Evolutionary conservation across 2,329 filamentous ascomycete genomes (phyloP).

Genomic region (Drechslera avenae): DNA sequence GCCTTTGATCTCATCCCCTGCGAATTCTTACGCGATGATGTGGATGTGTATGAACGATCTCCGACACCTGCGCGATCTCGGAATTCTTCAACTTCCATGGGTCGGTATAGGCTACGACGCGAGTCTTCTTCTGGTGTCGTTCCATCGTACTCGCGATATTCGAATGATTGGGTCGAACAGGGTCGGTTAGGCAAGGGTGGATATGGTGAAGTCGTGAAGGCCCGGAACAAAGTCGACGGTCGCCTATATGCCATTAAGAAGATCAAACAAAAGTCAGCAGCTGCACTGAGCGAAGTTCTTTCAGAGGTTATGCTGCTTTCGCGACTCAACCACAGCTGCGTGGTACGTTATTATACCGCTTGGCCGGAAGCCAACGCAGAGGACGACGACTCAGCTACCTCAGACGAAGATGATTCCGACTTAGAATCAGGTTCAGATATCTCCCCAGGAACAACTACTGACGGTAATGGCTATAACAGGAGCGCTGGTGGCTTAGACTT

Average conservation of each 20-base stretch:
- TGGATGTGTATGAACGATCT: constrained; percentile 49
- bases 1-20: constrained; percentile 74
- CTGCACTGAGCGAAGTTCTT: constrained; percentile 76
- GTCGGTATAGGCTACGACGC: constrained; percentile 40
- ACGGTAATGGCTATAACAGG: constrained; percentile 63
- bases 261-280: constrained; percentile 79
- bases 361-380: constrained; percentile 77
- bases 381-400: constrained; percentile 23
- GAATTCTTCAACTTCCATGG: constrained; percentile 45
- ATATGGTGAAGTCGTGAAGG: constrained; percentile 95
- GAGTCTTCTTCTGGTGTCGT: constrained; percentile 43
- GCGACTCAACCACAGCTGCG: constrained; percentile 86
- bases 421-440: constrained; percentile 33
- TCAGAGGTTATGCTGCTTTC: constrained; percentile 88
- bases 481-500: constrained; percentile 85
- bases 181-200: constrained; percentile 89
- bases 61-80: constrained; percentile 44
- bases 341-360: constrained; percentile 91
- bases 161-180: constrained; percentile 88
- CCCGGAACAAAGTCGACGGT: constrained; percentile 89
- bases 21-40: constrained; percentile 59
- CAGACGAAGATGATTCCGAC: constrained; percentile 22
- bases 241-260: constrained; percentile 97
- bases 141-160: constrained; percentile 71
- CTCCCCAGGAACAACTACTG: constrained; percentile 31